A percentile compares a stretch with the other conserved stretches of the same genome.
Evolutionary conservation across 176 grass and related monocot genomes (phyloP).

Genomic region (Canna indica): DNA sequence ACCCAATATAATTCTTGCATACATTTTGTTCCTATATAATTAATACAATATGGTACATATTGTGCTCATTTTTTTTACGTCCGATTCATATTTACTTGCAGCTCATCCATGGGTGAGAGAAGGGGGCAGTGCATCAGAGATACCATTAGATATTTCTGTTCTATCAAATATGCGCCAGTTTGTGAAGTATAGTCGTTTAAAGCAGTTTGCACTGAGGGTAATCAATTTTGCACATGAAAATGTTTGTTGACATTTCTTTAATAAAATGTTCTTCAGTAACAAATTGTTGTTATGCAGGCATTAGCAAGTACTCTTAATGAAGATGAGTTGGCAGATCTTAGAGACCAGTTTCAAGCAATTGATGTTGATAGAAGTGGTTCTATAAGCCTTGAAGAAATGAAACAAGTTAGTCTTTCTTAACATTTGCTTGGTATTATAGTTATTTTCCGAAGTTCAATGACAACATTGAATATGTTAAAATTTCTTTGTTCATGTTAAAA

Average conservation of each 20-base stretch:
- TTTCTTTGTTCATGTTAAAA: no score
- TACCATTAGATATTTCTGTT: slow-evolving; percentile 87
- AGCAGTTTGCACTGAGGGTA: slow-evolving; percentile 96
- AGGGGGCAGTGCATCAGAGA: slow-evolving; percentile 82
- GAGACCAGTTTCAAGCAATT: slow-evolving; percentile 90
- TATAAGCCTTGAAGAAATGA: slow-evolving; percentile 95
- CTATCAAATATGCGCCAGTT: slow-evolving; percentile 87
- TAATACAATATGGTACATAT: no score
- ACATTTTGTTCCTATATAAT: background rate
- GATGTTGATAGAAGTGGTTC: slow-evolving; percentile 94
- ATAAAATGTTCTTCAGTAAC: slow-evolving; percentile 6
- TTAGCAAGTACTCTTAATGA: slow-evolving; percentile 82
- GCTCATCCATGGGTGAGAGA: slow-evolving; percentile 96
- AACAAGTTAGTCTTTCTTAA: slow-evolving; percentile 42
- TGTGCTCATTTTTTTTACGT: background rate
- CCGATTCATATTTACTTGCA: slow-evolving; percentile 6
- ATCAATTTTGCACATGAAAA: slow-evolving; percentile 6
- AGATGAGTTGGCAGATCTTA: slow-evolving; percentile 75
- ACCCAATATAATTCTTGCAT: background rate
- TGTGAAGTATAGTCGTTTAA: slow-evolving; percentile 96
- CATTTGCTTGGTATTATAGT: no score
- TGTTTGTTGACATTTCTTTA: slow-evolving; percentile 8
- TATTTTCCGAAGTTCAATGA: no score
- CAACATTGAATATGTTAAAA: no score
- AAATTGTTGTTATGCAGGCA: slow-evolving; percentile 38